A percentile compares a stretch with the other conserved stretches of the same genome.
Evolutionary conservation across 2,329 filamentous ascomycete species (phyloP).

Genomic region (Neopestalotiopsis sp.): DNA sequence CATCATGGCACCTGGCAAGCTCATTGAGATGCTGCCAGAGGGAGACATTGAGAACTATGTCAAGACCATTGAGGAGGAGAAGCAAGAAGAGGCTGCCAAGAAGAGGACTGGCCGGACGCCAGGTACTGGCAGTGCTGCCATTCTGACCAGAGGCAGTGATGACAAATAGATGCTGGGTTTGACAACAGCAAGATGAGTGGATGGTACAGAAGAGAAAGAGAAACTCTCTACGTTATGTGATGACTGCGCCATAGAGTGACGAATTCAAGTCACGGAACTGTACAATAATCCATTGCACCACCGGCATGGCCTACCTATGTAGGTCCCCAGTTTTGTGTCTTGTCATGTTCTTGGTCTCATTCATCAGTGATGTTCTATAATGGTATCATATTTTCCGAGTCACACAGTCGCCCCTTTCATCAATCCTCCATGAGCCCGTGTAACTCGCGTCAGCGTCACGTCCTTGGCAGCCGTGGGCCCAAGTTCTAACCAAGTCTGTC

Average conservation of each 20-base stretch:
- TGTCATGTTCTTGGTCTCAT: slow-evolving; percentile 11
- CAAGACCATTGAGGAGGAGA: slow-evolving; percentile 99
- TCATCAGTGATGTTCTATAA: slow-evolving; percentile 19
- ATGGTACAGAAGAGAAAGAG: neutral
- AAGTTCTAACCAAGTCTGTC: slow-evolving; percentile 72
- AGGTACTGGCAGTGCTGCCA: slow-evolving; percentile 73
- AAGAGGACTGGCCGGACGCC: slow-evolving; percentile 85
- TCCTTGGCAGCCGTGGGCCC: slow-evolving; percentile 4
- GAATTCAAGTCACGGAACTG: slow-evolving; percentile 16
- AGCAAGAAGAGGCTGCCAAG: slow-evolving; percentile 97
- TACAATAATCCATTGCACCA: neutral
- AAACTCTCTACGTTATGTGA: neutral
- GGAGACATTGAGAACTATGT: slow-evolving; percentile 98
- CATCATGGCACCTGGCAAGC: slow-evolving; percentile 92
- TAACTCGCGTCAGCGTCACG: neutral
- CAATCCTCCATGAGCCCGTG: neutral
- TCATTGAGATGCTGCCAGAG: slow-evolving; percentile 89
- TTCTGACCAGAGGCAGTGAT: slow-evolving; percentile 68
- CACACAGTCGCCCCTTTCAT: neutral
- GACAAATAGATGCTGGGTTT: slow-evolving; percentile 3
- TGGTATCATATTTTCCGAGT: slow-evolving; percentile 22
- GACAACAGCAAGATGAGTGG: neutral
- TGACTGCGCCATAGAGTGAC: slow-evolving; percentile 20
- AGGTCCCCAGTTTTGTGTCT: neutral
- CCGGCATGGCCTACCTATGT: neutral